A percentile compares a stretch with the other conserved stretches of the same genome.
Evolutionary conservation across 2,329 filamentous ascomycete genomes (phyloP).

Genomic region (Orbilia quercus): DNA sequence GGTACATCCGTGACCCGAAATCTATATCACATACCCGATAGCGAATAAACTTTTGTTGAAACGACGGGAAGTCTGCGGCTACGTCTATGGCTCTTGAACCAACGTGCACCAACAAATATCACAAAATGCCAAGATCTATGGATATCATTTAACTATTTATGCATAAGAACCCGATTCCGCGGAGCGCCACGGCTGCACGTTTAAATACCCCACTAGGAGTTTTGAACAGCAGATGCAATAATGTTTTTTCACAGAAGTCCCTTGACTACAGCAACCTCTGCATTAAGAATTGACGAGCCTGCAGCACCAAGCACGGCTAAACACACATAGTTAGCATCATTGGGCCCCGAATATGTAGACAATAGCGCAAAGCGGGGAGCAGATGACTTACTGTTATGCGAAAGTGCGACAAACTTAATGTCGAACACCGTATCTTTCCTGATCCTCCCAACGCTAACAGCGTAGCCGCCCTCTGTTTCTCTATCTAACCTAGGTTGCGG

Average conservation of each 20-base stretch:
- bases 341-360: conserved; percentile 63
- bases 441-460: conserved; percentile 88
- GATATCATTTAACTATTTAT: conserved; percentile 40
- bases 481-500: conserved; percentile 92
- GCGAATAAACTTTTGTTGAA: not conserved
- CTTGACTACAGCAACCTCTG: conserved; percentile 90
- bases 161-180: conserved; percentile 38
- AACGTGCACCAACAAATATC: not conserved
- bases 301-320: conserved; percentile 89
- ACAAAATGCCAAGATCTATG: conserved; percentile 12
- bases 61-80: not conserved
- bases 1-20: too few species aligned
- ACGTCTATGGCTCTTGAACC: not conserved
- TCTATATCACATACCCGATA: not conserved
- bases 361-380: not conserved
- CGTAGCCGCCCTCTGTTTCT: conserved; percentile 85
- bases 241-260: conserved; percentile 73
- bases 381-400: conserved; percentile 77
- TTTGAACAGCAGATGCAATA: not conserved
- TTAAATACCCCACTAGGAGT: not conserved
- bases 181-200: conserved; percentile 23
- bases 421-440: conserved; percentile 92
- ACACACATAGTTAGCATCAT: conserved; percentile 57
- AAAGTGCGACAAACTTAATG: conserved; percentile 91
- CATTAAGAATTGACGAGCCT: conserved; percentile 94